A percentile compares a stretch with the other conserved stretches of the same genome.
These are phyloP conservation scores for Gastrolobium bilobum DNA, from an alignment of 306 rosid species.

Conservation along the genomic window DNA sequence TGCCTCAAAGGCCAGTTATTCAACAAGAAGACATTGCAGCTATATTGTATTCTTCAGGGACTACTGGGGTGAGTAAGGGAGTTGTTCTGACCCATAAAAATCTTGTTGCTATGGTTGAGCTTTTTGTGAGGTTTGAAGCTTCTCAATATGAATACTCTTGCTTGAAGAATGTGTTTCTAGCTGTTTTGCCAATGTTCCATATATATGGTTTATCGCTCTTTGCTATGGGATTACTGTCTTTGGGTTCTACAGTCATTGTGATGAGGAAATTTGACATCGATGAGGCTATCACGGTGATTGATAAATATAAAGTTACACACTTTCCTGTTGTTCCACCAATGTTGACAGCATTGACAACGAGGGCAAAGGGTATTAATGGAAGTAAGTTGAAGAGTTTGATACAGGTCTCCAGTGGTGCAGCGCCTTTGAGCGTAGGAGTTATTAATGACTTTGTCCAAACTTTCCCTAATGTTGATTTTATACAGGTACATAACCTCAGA, in stretches of 20 bases:
- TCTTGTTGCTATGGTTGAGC: slow-evolving; percentile 70
- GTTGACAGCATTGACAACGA: slow-evolving; percentile 61
- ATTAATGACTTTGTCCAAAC: slow-evolving; percentile 62
- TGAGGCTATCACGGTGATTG: slow-evolving; percentile 66
- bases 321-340: slow-evolving; percentile 83
- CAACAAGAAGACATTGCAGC: slow-evolving; percentile 81
- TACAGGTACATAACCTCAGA: slow-evolving; percentile 68
- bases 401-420: slow-evolving; percentile 84
- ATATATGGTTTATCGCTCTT: slow-evolving; percentile 73
- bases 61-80: slow-evolving; percentile 88
- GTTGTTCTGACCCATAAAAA: slow-evolving; percentile 76
- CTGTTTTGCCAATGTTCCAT: slow-evolving; percentile 87
- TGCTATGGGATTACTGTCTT: slow-evolving; percentile 69
- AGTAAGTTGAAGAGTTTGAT: slow-evolving; percentile 68
- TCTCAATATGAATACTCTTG: slow-evolving; percentile 67
- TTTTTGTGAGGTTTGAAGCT: slow-evolving; percentile 81
- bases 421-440: slow-evolving; percentile 58
- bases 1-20: slow-evolving; percentile 62
- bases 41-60: slow-evolving; percentile 85
- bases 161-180: slow-evolving; percentile 67
- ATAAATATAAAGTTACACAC: slow-evolving; percentile 71
- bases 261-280: slow-evolving; percentile 69
- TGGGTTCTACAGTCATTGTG: slow-evolving; percentile 78
- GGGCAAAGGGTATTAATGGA: slow-evolving; percentile 47
- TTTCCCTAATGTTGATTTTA: slow-evolving; percentile 77